Base-by-base conservation (phyloP, 192 early-diverging fungal species). In the Coemansia sp. region DNA sequence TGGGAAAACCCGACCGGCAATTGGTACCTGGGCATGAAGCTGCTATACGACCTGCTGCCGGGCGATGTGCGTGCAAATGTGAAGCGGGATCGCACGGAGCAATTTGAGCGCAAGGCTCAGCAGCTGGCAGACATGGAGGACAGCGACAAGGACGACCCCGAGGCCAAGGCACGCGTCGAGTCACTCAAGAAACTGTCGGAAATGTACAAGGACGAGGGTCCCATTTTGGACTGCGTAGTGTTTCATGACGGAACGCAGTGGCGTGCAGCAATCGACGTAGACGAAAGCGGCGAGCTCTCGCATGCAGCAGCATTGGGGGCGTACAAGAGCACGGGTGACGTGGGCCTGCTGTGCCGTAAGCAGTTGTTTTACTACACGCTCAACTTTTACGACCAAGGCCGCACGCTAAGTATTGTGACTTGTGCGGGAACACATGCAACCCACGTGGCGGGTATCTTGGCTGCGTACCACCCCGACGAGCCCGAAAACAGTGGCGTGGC, bases 391-490 rank as follows among this genome's bases (percentile, higher is more conserved):
- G 91, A 96, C 58, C 77, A 86, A 36, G 93, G 88, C 0, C 73
- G 83, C 47, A 69, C 82, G 31, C 77, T 90, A 28, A 88, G 86
- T 64, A 91, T 96, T 58, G 95, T 95, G 28, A 89, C 88, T 26
- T 65, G 84, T 36, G 83, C 83, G 42, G 90, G 92, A n/a, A 66
- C 83, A 21, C 96, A 99, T 63, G 89, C 91, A 19, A 96, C 90
- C 6, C 96, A 99, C 57, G 96, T 99, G 45, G 93, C 94, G 31
- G 90, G 88, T 18, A 97, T 99, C 60, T 77, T 92, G 14, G 92
- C 92, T 2, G 94, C 92, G 10, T 72, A 94, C 74, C 86, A 88
- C 61, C 91, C 93, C 5, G 89, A 94, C 7, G 88, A 93, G 39
- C 87, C 89, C 5, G 79, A 77, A 30, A 73, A 89, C 43, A 90